Evolutionary conservation across 352 stramenopile genomes (phyloP).

Genomic region (Nothophytophthora sp.): DNA sequence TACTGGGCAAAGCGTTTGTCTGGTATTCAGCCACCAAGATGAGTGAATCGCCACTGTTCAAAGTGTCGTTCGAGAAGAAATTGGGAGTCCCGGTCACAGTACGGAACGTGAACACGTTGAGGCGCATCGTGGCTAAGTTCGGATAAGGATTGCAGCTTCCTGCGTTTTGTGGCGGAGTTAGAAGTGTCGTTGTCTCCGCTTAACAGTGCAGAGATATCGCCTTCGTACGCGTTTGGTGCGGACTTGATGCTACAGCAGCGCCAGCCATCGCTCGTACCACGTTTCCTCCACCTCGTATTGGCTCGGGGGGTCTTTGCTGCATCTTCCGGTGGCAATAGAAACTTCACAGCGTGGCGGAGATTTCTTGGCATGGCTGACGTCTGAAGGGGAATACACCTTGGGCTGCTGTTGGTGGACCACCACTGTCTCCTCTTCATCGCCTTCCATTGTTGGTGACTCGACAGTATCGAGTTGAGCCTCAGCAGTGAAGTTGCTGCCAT

Average conservation of each 20-base stretch:
- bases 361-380: background rate
- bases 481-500: too few species aligned
- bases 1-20: slow-evolving; percentile 27
- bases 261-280: slow-evolving; percentile 30
- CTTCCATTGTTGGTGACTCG: slow-evolving; percentile 1
- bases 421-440: background rate
- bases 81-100: slow-evolving; percentile 24
- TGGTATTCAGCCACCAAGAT: slow-evolving; percentile 37
- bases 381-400: background rate
- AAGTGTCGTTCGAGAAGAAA: slow-evolving; percentile 36
- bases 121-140: slow-evolving; percentile 30
- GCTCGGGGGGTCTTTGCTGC: background rate
- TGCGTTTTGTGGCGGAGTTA: too few species aligned
- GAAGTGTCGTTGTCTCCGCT: too few species aligned
- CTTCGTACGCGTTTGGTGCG: too few species aligned
- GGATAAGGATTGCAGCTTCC: too few species aligned
- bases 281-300: slow-evolving; percentile 22
- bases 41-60: slow-evolving; percentile 37
- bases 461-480: too few species aligned
- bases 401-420: background rate
- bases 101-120: slow-evolving; percentile 33
- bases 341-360: background rate
- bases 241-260: slow-evolving; percentile 24
- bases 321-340: background rate
- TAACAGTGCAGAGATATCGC: too few species aligned